Evolutionary conservation across 148 eudicot species (phyloP).

Genomic region (Cornus kousa): DNA sequence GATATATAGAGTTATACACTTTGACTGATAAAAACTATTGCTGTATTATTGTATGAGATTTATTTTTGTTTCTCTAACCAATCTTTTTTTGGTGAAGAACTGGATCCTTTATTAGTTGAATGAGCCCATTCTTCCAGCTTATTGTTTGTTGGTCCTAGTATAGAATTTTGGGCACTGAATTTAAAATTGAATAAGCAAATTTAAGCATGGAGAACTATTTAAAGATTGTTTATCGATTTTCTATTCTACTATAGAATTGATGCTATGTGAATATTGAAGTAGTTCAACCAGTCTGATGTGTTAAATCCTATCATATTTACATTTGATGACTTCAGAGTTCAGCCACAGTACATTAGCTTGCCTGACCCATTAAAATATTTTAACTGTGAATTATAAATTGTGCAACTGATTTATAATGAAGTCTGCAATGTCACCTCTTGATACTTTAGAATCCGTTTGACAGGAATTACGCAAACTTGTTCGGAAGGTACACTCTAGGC

Average conservation of each 20-base stretch:
- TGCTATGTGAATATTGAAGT: neutral
- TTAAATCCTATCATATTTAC: neutral
- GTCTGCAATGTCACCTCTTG: neutral
- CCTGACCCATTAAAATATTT: neutral
- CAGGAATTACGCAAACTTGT: slow-evolving; percentile 75
- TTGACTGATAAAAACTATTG: neutral
- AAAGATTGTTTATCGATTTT: neutral
- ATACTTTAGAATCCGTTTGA: neutral
- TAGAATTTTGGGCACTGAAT: neutral
- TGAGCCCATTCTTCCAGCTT: too few relatives aligned
- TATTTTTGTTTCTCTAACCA: neutral
- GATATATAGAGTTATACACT: neutral
- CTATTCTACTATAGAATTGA: neutral
- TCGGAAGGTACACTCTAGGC: slow-evolving; percentile 49
- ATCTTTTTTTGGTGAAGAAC: neutral
- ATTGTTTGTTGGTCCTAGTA: neutral
- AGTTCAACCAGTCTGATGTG: slow-evolving; percentile 9
- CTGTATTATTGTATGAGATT: neutral
- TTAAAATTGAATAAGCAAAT: neutral
- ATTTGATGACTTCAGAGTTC: neutral
- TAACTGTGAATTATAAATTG: neutral
- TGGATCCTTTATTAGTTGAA: neutral
- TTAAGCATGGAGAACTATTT: neutral
- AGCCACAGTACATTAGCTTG: neutral
- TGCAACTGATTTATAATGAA: neutral